Conservation (phyloP, 257 asterid species). For the Ilex asprella region DNA sequence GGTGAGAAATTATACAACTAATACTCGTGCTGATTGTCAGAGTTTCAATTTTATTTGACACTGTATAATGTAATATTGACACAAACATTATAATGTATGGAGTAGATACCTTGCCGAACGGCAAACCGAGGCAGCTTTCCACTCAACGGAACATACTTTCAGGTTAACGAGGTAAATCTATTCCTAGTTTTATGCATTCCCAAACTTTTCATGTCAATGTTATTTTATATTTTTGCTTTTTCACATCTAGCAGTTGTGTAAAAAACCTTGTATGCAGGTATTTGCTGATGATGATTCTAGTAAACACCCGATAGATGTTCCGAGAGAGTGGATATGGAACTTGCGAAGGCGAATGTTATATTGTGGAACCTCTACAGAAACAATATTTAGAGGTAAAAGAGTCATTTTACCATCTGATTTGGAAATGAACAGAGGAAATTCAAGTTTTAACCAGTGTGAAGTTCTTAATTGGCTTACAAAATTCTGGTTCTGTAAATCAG, state of each 20-base stretch:
- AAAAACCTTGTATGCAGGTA: slow-evolving; percentile 26
- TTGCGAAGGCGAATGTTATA: slow-evolving; percentile 22
- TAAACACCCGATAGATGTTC: slow-evolving; percentile 33
- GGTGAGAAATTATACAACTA: slow-evolving; percentile 24
- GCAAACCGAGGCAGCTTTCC: slow-evolving; percentile 61
- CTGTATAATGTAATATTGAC: background rate
- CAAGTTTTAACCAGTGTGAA: background rate
- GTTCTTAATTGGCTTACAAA: background rate
- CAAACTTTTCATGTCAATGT: too few species aligned
- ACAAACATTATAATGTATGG: background rate
- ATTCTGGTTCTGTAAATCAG: slow-evolving; percentile 20
- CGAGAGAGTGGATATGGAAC: slow-evolving; percentile 25
- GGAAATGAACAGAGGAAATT: background rate
- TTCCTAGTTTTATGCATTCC: background rate
- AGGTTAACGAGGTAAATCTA: slow-evolving; percentile 54
- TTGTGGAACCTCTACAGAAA: slow-evolving; percentile 40
- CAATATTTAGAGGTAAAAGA: slow-evolving; percentile 47
- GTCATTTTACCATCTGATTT: background rate
- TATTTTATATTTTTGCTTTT: too few species aligned
- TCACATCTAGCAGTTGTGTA: too few species aligned
- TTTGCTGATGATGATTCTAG: slow-evolving; percentile 65
- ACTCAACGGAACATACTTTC: slow-evolving; percentile 77
- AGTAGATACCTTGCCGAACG: slow-evolving; percentile 60
- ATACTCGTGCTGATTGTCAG: too few species aligned
- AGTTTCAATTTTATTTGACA: too few species aligned